These are phyloP conservation scores for Fremontodendron californicum DNA, from an alignment of 345 rosid species.

Conservation along the genomic window DNA sequence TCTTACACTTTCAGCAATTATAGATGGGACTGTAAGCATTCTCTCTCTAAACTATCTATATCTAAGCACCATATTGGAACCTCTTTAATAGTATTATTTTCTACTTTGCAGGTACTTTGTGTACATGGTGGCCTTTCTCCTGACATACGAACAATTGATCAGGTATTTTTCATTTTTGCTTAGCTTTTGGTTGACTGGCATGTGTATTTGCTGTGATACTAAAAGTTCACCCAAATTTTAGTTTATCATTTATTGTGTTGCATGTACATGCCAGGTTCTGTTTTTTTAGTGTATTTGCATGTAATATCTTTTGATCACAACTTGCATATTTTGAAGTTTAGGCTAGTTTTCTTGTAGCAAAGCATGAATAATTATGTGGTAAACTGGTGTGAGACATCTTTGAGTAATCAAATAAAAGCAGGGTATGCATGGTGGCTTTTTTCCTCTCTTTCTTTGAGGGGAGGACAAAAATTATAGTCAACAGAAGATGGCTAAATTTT, in stretches of 20 bases:
- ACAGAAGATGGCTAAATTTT: not conserved
- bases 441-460: not conserved
- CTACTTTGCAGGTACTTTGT: constrained; percentile 74
- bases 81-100: not conserved
- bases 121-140: constrained; percentile 99
- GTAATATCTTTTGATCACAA: not conserved
- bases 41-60: not conserved
- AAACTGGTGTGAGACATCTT: not conserved
- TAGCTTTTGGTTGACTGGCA: not conserved
- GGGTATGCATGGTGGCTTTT: not conserved
- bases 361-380: not conserved
- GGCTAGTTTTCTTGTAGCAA: not conserved
- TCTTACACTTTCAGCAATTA: constrained; percentile 94
- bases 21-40: constrained; percentile 94
- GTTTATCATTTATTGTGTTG: not conserved
- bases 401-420: not conserved
- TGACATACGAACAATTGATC: constrained; percentile 92
- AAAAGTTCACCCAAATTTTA: not conserved
- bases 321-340: not conserved
- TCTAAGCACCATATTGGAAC: not conserved
- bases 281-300: not conserved
- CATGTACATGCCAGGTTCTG: not conserved
- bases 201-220: not conserved
- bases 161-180: constrained; percentile 38
- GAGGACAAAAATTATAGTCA: not conserved